Evolutionary conservation across 768 basidiomycete species (phyloP).

Genomic region (Polyporus arcularius): DNA sequence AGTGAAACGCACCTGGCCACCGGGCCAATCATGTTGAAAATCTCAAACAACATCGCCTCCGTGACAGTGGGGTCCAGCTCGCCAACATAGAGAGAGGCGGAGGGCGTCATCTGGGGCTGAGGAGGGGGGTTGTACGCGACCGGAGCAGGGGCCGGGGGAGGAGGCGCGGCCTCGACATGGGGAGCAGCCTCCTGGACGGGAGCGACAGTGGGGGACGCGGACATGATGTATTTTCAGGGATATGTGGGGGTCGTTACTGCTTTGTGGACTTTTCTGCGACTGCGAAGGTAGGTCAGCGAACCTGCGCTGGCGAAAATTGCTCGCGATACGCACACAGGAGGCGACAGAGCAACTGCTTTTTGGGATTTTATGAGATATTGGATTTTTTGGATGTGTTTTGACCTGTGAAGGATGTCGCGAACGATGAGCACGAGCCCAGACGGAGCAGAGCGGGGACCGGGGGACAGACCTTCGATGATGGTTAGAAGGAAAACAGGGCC

Average conservation of each 20-base stretch:
- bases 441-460: constrained; percentile 18
- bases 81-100: constrained; percentile 96
- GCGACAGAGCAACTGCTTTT: constrained; percentile 80
- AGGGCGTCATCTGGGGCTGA: constrained; percentile 64
- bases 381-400: constrained; percentile 58
- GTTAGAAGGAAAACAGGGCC: constrained; percentile 49
- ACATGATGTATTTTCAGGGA: constrained; percentile 38
- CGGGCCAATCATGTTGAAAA: constrained; percentile 99
- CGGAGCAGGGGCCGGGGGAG: constrained; percentile 46
- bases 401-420: constrained; percentile 36
- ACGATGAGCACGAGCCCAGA: constrained; percentile 14
- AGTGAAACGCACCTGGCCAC: constrained; percentile 77
- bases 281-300: constrained; percentile 30
- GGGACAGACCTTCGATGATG: constrained; percentile 61
- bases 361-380: constrained; percentile 58
- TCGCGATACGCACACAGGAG: constrained; percentile 57
- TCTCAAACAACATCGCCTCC: constrained; percentile 99
- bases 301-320: constrained; percentile 20
- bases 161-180: constrained; percentile 50
- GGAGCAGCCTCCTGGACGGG: constrained; percentile 33
- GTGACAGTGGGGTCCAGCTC: constrained; percentile 98
- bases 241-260: constrained; percentile 82
- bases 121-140: constrained; percentile 60
- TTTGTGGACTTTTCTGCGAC: constrained; percentile 83
- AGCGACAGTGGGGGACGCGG: constrained; percentile 35